These are phyloP conservation scores for Acanthamoeba sp. DNA, from an alignment of 208 protist species.

Conservation along the genomic window DNA sequence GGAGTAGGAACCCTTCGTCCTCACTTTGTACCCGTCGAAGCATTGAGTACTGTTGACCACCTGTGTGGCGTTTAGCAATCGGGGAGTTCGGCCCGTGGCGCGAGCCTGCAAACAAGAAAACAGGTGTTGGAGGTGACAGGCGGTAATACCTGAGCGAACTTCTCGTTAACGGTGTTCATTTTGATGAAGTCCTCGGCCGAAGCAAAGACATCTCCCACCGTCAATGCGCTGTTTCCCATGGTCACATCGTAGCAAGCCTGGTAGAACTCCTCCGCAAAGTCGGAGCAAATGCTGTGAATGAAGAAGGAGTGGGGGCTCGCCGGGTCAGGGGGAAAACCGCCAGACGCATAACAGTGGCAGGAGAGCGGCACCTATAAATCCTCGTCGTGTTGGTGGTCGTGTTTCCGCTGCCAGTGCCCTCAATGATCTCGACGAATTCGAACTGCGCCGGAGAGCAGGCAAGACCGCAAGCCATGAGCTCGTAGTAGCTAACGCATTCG, in stretches of 20 bases:
- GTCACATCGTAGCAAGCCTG: background rate
- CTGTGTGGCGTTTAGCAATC: no score
- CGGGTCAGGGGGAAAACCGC: background rate
- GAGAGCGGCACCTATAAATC: background rate
- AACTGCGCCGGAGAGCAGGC: conserved; percentile 47
- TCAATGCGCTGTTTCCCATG: background rate
- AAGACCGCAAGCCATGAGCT: conserved; percentile 51
- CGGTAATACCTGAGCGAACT: background rate
- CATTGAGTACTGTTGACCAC: conserved; percentile 34
- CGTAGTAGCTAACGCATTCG: conserved; percentile 3
- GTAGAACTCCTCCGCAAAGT: conserved; percentile 40
- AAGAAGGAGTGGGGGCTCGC: background rate
- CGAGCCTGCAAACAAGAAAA: no score
- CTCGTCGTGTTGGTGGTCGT: background rate
- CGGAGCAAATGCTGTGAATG: background rate
- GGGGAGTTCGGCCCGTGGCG: no score
- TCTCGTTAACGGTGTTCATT: conserved; percentile 34
- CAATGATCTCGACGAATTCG: background rate
- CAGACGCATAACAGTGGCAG: background rate
- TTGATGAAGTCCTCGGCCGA: conserved; percentile 1
- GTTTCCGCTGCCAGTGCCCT: background rate
- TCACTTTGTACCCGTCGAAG: conserved; percentile 38
- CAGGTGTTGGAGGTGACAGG: background rate
- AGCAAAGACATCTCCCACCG: background rate
- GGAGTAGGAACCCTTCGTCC: background rate